phyloP scores from a whole-genome alignment of 768 basidiomycete genomes.

The Holtermanniella nyarrowii region DNA sequence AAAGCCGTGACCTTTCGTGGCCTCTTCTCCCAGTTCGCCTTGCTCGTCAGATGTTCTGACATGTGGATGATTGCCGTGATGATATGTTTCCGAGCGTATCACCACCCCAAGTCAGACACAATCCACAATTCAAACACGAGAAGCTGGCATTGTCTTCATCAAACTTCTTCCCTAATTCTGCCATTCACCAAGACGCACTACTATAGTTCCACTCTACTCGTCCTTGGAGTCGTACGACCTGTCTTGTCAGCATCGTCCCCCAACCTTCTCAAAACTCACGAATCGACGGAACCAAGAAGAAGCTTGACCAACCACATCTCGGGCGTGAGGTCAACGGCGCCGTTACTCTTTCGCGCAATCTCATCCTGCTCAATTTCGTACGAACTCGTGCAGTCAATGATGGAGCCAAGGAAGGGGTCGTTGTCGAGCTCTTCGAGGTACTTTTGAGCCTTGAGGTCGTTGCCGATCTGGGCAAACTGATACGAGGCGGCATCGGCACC shows the following conservation, averaged over 20 bases:
- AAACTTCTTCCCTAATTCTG: too few species aligned
- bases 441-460: conserved; percentile 38
- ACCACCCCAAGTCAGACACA: too few species aligned
- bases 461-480: conserved; percentile 39
- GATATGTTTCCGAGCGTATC: too few species aligned
- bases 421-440: conserved; percentile 42
- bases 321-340: conserved; percentile 32
- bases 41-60: too few species aligned
- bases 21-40: too few species aligned
- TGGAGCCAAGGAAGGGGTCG: conserved; percentile 38
- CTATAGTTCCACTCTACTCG: too few species aligned
- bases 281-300: conserved; percentile 28
- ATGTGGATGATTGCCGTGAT: too few species aligned
- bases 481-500: conserved; percentile 40
- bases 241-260: conserved; percentile 7
- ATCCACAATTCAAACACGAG: too few species aligned
- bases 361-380: conserved; percentile 37
- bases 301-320: conserved; percentile 42
- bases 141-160: too few species aligned
- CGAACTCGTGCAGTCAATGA: conserved; percentile 41
- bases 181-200: too few species aligned
- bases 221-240: conserved; percentile 29
- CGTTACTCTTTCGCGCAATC: conserved; percentile 32
- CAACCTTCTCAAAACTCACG: conserved; percentile 8
- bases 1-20: too few species aligned